Evolutionary conservation across 257 asterid genomes (phyloP).

Genomic region (Verbascum thapsus): DNA sequence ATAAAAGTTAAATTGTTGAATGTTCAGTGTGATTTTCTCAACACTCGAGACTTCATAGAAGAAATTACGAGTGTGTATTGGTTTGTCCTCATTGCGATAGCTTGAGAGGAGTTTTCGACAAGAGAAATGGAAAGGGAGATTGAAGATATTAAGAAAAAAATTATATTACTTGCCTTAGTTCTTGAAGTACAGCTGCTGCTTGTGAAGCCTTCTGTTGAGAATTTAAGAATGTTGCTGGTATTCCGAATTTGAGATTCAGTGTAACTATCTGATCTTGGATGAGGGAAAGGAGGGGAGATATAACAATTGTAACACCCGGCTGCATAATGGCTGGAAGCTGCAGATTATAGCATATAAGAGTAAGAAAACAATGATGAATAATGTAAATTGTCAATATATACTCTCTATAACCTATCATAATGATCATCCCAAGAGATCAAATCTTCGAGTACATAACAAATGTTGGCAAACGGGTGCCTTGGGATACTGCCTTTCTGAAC

Average conservation of each 20-base stretch:
- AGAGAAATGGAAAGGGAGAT: conserved; percentile 1
- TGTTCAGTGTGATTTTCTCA: conserved; percentile 17
- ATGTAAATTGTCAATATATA: conserved; percentile 11
- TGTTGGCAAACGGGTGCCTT: neutral
- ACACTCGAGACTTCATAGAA: conserved; percentile 5
- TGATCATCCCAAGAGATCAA: conserved; percentile 7
- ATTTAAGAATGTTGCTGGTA: conserved; percentile 94
- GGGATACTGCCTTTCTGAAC: neutral
- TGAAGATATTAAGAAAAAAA: neutral
- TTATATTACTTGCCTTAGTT: conserved; percentile 62
- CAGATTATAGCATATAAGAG: conserved; percentile 30
- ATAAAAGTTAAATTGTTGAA: neutral
- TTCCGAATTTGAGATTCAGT: conserved; percentile 83
- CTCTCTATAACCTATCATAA: neutral
- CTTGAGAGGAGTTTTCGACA: conserved; percentile 20
- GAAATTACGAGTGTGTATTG: conserved; percentile 18
- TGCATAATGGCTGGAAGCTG: conserved; percentile 92
- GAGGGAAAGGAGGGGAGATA: conserved; percentile 97
- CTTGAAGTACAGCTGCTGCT: conserved; percentile 81
- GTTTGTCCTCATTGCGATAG: neutral
- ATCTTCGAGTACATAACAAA: conserved; percentile 3
- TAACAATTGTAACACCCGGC: conserved; percentile 85
- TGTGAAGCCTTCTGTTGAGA: conserved; percentile 86
- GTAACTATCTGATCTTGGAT: conserved; percentile 98
- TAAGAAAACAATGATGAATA: conserved; percentile 25